phyloP scores from a whole-genome alignment of 1,284 basidiomycete species.

The Ganoderma lucidum region DNA sequence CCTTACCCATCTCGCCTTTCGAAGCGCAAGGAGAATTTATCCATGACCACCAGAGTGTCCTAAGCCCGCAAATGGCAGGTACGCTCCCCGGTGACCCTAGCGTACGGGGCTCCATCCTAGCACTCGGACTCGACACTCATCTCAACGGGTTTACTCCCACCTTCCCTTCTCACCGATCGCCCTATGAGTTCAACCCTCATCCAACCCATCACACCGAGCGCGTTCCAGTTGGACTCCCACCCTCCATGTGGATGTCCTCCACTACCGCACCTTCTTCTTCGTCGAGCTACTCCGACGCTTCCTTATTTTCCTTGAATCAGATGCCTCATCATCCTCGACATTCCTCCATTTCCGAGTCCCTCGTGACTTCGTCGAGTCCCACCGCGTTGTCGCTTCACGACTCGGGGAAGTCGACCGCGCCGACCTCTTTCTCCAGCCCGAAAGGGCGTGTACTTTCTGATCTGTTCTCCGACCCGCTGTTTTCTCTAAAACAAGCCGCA shows the following conservation, averaged over 20 bases:
- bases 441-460: conserved; percentile 64
- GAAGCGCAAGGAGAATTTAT: conserved; percentile 32
- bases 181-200: conserved; percentile 28
- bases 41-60: conserved; percentile 34
- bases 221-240: conserved; percentile 63
- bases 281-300: conserved; percentile 44
- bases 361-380: conserved; percentile 39
- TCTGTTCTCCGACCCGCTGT: conserved; percentile 75
- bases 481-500: conserved; percentile 46
- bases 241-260: conserved; percentile 85
- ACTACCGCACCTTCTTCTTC: conserved; percentile 56
- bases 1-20: conserved; percentile 31
- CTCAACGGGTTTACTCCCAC: conserved; percentile 29
- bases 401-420: conserved; percentile 40
- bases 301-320: conserved; percentile 44
- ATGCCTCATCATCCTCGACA: conserved; percentile 39
- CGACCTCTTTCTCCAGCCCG: conserved; percentile 42
- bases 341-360: conserved; percentile 36
- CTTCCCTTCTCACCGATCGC: conserved; percentile 29
- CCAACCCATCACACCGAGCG: conserved; percentile 51
- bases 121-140: conserved; percentile 30
- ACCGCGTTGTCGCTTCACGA: conserved; percentile 39
- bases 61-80: conserved; percentile 33
- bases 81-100: conserved; percentile 27
- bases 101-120: conserved; percentile 29